Evolutionary conservation across 495 filamentous ascomycete genomes (phyloP).

Genomic region (Cryomyces antarcticus): DNA sequence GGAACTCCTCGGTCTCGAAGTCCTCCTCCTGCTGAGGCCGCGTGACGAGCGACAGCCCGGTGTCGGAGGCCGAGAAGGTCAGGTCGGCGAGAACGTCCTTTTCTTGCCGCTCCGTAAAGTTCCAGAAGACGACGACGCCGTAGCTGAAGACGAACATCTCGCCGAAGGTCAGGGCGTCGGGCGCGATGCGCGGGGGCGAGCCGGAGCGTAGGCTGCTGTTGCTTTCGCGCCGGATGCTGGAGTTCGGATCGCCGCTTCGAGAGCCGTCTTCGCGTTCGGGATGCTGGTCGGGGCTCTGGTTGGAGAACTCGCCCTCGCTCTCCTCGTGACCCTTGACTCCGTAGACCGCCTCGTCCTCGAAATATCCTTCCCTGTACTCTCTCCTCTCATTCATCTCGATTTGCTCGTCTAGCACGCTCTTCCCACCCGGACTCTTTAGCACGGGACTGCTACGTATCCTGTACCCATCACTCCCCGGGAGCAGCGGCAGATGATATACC

Average conservation of each 20-base stretch:
- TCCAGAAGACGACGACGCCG: slow-evolving; percentile 97
- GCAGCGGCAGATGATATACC: slow-evolving; percentile 78
- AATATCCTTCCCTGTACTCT: slow-evolving; percentile 80
- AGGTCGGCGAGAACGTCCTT: slow-evolving; percentile 92
- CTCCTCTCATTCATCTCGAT: slow-evolving; percentile 84
- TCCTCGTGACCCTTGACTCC: slow-evolving; percentile 9
- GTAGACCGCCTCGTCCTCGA: slow-evolving; percentile 29
- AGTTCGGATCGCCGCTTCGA: background rate
- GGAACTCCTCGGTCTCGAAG: slow-evolving; percentile 96
- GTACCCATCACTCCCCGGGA: slow-evolving; percentile 71
- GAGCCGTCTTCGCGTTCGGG: background rate
- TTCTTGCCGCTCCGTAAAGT: slow-evolving; percentile 86
- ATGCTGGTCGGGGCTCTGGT: background rate
- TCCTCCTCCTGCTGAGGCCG: slow-evolving; percentile 61
- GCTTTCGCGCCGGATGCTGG: background rate
- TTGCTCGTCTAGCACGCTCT: slow-evolving; percentile 81
- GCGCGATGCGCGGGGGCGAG: slow-evolving; percentile 5
- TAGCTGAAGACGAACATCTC: slow-evolving; percentile 99
- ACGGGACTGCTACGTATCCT: slow-evolving; percentile 74
- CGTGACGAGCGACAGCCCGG: slow-evolving; percentile 34
- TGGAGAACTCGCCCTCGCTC: slow-evolving; percentile 18
- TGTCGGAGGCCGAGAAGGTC: slow-evolving; percentile 53
- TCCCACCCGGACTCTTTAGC: slow-evolving; percentile 79
- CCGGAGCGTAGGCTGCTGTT: background rate
- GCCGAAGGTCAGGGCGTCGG: slow-evolving; percentile 50